Conservation (phyloP, 2,329 filamentous ascomycete genomes). For the Ampelomyces quisqualis region DNA sequence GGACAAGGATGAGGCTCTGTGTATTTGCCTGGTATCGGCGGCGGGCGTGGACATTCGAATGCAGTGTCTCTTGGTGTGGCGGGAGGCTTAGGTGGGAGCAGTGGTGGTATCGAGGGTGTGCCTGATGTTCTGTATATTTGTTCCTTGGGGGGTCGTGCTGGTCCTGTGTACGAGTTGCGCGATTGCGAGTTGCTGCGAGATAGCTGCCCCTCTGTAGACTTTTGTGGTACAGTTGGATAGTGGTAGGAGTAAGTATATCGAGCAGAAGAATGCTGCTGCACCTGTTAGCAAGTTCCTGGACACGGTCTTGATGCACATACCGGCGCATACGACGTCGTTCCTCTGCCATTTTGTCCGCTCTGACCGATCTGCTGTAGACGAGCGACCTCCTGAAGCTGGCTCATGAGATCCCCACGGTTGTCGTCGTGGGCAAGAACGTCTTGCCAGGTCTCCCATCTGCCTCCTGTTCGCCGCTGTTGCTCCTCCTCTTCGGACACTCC, state of each 20-base stretch:
- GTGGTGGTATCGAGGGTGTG: conserved; percentile 25
- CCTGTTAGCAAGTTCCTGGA: neutral
- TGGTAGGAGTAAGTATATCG: conserved; percentile 41
- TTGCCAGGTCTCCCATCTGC: conserved; percentile 57
- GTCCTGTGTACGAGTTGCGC: conserved; percentile 23
- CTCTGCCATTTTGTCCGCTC: neutral
- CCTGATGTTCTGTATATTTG: conserved; percentile 29
- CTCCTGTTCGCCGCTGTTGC: conserved; percentile 55
- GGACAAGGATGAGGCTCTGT: conserved; percentile 13
- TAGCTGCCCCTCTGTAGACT: conserved; percentile 40
- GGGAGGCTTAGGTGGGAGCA: conserved; percentile 32
- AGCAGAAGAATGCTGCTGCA: conserved; percentile 26
- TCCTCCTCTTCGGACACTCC: conserved; percentile 61
- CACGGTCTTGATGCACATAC: conserved; percentile 3
- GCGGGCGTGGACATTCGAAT: conserved; percentile 20
- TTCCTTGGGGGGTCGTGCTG: conserved; percentile 44
- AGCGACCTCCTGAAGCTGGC: conserved; percentile 55
- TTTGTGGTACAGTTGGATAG: conserved; percentile 50
- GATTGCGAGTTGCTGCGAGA: conserved; percentile 19
- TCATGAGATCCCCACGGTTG: conserved; percentile 53
- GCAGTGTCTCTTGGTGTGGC: conserved; percentile 17
- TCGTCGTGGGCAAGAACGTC: conserved; percentile 36
- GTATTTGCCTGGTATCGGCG: conserved; percentile 34
- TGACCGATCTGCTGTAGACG: conserved; percentile 37
- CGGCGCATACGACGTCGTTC: conserved; percentile 15